These are phyloP conservation scores for Pleurotus citrinopileatus DNA, from an alignment of 768 basidiomycete species.

Conservation along the genomic window DNA sequence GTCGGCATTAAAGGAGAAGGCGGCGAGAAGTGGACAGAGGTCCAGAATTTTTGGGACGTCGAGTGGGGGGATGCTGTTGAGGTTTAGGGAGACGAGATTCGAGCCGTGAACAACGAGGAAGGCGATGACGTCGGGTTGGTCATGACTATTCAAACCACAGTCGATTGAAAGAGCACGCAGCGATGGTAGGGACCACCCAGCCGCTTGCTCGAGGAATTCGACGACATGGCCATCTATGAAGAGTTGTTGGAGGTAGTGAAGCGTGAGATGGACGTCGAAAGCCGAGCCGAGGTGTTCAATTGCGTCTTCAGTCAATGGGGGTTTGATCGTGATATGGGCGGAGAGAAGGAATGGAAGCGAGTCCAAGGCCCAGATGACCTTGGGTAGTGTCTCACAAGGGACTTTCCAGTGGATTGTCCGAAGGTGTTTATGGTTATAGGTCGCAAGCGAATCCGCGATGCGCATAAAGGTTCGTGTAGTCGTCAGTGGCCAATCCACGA, in stretches of 20 bases:
- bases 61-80: conserved; percentile 54
- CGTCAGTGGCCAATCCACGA: conserved; percentile 64
- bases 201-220: conserved; percentile 68
- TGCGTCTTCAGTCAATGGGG: conserved; percentile 22
- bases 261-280: conserved; percentile 46
- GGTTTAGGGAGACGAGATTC: conserved; percentile 60
- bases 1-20: conserved; percentile 74
- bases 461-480: conserved; percentile 46
- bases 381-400: conserved; percentile 51
- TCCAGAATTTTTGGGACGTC: conserved; percentile 61
- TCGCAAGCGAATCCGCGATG: conserved; percentile 61
- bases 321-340: conserved; percentile 53
- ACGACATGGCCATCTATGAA: conserved; percentile 57
- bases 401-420: conserved; percentile 63
- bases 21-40: conserved; percentile 56
- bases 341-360: conserved; percentile 56
- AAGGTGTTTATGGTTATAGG: conserved; percentile 45
- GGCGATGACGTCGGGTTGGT: conserved; percentile 54
- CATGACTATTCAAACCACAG: conserved; percentile 38
- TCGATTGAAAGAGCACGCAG: conserved; percentile 58
- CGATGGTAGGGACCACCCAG: conserved; percentile 64
- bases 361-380: conserved; percentile 71
- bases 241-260: conserved; percentile 61
- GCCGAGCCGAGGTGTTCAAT: conserved; percentile 62
- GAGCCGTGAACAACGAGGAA: conserved; percentile 62